A percentile compares a stretch with the other conserved stretches of the same genome.
Conservation (phyloP, 495 filamentous ascomycete genomes). For the Chlorociboria aeruginascens region DNA sequence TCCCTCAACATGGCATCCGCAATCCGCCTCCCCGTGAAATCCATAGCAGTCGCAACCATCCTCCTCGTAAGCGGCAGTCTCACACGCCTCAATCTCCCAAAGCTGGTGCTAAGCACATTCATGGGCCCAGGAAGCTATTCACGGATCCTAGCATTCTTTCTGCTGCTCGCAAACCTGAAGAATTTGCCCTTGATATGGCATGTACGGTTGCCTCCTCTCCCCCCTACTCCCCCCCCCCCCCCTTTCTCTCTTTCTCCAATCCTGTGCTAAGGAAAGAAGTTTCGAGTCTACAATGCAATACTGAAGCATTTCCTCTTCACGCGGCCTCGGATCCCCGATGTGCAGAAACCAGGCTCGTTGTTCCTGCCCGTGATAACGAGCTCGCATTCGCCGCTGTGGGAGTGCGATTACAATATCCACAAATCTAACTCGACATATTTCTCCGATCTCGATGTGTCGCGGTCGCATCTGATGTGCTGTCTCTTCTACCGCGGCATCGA, state of each 20-base stretch:
- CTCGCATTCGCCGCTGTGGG: slow-evolving; percentile 46
- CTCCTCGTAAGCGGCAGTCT: slow-evolving; percentile 30
- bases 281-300: slow-evolving; percentile 52
- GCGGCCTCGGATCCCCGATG: slow-evolving; percentile 22
- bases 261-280: slow-evolving; percentile 25
- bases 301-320: slow-evolving; percentile 44
- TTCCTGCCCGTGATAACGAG: slow-evolving; percentile 54
- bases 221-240: background rate
- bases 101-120: slow-evolving; percentile 27
- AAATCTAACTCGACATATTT: slow-evolving; percentile 82
- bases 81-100: slow-evolving; percentile 25
- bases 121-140: slow-evolving; percentile 36
- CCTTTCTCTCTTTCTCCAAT: background rate
- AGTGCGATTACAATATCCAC: slow-evolving; percentile 76
- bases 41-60: slow-evolving; percentile 23
- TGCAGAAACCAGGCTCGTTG: slow-evolving; percentile 24
- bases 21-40: slow-evolving; percentile 23
- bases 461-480: slow-evolving; percentile 47
- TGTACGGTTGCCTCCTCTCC: slow-evolving; percentile 30
- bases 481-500: slow-evolving; percentile 38
- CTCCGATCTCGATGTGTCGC: slow-evolving; percentile 62
- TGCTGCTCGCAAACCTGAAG: slow-evolving; percentile 55
- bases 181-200: slow-evolving; percentile 68
- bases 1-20: slow-evolving; percentile 31
- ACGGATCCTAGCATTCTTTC: slow-evolving; percentile 35